phyloP scores from a whole-genome alignment of 495 filamentous ascomycete genomes.

The Hypoxylon trugodes region DNA sequence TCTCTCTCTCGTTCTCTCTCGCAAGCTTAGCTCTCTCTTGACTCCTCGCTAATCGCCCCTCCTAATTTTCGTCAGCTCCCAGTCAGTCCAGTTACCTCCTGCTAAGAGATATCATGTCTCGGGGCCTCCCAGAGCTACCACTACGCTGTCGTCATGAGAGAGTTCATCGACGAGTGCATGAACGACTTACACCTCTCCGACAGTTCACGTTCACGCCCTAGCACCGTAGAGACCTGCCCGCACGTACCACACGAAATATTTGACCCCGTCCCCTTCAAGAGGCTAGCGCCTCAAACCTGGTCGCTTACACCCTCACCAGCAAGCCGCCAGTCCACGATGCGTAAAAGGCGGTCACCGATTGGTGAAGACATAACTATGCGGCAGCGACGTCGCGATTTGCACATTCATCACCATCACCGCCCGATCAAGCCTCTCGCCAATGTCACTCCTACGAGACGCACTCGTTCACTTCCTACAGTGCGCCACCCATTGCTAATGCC shows the following conservation, averaged over 20 bases:
- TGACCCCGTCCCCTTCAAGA: conserved; percentile 28
- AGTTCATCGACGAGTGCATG: conserved; percentile 36
- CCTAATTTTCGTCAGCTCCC: conserved; percentile 33
- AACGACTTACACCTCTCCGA: conserved; percentile 6
- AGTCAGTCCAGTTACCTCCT: too few species aligned
- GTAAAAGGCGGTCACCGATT: conserved; percentile 43
- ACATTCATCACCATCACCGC: too few species aligned
- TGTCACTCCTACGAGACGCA: conserved; percentile 33
- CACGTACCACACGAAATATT: conserved; percentile 33
- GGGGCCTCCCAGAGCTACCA: conserved; percentile 33
- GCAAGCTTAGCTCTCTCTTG: conserved; percentile 32
- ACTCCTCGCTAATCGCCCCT: conserved; percentile 42
- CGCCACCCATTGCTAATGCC: conserved; percentile 34
- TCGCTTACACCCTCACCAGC: conserved; percentile 25
- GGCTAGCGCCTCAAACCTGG: conserved; percentile 39
- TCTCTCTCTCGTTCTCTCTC: conserved; percentile 37
- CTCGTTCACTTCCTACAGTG: conserved; percentile 28
- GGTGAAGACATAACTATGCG: conserved; percentile 30
- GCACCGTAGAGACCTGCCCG: conserved; percentile 18
- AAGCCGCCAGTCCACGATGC: conserved; percentile 31
- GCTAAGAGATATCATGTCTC: conserved; percentile 39
- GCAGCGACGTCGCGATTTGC: conserved; percentile 33
- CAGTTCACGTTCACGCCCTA: not conserved
- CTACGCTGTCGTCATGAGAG: conserved; percentile 30
- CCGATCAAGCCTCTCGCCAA: conserved; percentile 29